Evolutionary conservation across 805 yeast genomes (phyloP).

Genomic region (Lipomyces oligophaga): DNA sequence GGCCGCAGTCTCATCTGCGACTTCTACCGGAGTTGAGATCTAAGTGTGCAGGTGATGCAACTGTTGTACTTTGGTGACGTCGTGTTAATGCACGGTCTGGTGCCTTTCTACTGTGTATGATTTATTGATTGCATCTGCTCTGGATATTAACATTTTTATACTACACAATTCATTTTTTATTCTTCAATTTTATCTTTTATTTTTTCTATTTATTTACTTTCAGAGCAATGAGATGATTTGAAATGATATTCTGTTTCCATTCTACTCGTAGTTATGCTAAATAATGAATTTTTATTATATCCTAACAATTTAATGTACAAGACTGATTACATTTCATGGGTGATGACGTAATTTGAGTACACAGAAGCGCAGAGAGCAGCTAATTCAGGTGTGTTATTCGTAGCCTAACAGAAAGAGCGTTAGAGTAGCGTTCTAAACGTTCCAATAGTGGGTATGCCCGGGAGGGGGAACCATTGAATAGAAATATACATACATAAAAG

Average conservation of each 20-base stretch:
- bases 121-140: not conserved
- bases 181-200: not conserved
- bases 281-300: too few relatives aligned
- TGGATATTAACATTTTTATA: too few relatives aligned
- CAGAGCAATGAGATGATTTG: too few relatives aligned
- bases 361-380: conserved; percentile 89
- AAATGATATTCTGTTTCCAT: too few relatives aligned
- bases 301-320: too few relatives aligned
- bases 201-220: too few relatives aligned
- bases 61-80: not conserved
- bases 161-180: not conserved
- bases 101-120: not conserved
- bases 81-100: not conserved
- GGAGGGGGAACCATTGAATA: too few relatives aligned
- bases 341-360: conserved; percentile 66
- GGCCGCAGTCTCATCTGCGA: conserved; percentile 32
- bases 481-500: not conserved
- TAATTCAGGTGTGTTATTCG: conserved; percentile 57
- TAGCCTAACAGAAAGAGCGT: too few relatives aligned
- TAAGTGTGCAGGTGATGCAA: conserved; percentile 4
- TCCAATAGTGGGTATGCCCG: not conserved
- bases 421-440: too few relatives aligned
- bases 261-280: too few relatives aligned
- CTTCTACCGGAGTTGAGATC: conserved; percentile 26
- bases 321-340: too few relatives aligned